Evolutionary conservation across 306 rosid species (phyloP).

Genomic region (Prunus mongolica): DNA sequence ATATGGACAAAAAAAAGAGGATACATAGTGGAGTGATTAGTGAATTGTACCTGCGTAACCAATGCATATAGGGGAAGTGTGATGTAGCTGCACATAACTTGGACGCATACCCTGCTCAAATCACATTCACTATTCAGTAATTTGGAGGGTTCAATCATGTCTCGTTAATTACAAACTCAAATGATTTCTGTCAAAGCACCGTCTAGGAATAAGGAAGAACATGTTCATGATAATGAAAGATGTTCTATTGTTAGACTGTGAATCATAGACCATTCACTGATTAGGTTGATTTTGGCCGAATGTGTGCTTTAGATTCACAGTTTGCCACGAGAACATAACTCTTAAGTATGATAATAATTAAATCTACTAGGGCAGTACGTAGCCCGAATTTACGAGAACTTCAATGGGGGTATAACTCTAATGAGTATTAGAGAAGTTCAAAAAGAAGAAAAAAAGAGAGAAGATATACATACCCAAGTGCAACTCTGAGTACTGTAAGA

Average conservation of each 20-base stretch:
- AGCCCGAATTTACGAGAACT: background rate
- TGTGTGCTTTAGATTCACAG: background rate
- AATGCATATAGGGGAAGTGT: conserved; percentile 95
- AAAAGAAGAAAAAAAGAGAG: background rate
- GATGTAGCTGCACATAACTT: conserved; percentile 75
- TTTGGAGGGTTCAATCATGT: background rate
- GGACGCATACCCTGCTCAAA: conserved; percentile 63
- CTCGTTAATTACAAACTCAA: background rate
- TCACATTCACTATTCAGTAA: background rate
- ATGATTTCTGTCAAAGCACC: background rate
- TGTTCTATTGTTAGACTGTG: background rate
- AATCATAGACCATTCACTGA: background rate
- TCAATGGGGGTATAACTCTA: background rate
- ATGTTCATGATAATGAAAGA: background rate
- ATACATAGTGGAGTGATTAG: background rate
- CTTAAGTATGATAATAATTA: background rate
- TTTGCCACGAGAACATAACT: background rate
- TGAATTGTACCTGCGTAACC: conserved; percentile 65
- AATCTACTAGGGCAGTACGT: background rate
- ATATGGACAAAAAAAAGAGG: background rate
- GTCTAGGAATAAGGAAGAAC: too few species aligned
- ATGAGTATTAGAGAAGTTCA: background rate
- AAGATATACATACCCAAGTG: conserved; percentile 61
- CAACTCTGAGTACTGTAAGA: conserved; percentile 54
- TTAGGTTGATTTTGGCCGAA: background rate